Conservation (phyloP, 208 protist genomes). For the Entamoeba invadens region DNA sequence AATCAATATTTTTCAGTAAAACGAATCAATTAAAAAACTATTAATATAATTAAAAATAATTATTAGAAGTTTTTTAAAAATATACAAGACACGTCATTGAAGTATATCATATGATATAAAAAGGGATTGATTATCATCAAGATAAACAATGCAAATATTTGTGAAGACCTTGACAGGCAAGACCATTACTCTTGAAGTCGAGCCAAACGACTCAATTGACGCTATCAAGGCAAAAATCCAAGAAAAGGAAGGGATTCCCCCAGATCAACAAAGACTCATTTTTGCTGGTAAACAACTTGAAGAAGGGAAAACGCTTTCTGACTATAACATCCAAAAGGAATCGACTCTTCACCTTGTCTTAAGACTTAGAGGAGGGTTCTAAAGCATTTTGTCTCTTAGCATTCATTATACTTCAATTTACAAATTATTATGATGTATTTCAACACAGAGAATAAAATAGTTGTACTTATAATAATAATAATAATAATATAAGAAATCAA, state of each 20-base stretch:
- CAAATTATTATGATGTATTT: too few relatives aligned
- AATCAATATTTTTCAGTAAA: too few relatives aligned
- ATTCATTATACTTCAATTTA: too few relatives aligned
- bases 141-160: constrained; percentile 81
- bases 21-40: too few relatives aligned
- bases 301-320: constrained; percentile 79
- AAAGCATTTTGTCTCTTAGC: not conserved
- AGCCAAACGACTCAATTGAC: constrained; percentile 78
- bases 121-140: too few relatives aligned
- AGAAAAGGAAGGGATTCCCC: constrained; percentile 88
- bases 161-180: constrained; percentile 80
- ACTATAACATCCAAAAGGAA: constrained; percentile 99
- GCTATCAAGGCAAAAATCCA: constrained; percentile 93
- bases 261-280: constrained; percentile 71
- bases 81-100: too few relatives aligned
- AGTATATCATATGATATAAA: too few relatives aligned
- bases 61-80: too few relatives aligned
- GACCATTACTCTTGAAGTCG: constrained; percentile 91
- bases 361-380: constrained; percentile 62
- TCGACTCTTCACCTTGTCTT: constrained; percentile 94
- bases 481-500: not conserved
- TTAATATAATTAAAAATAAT: too few relatives aligned
- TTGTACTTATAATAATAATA: too few relatives aligned
- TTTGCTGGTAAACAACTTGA: constrained; percentile 88
- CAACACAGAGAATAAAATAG: too few relatives aligned